Conservation (phyloP, 768 basidiomycete species). For the Hygrocybe coccinea region DNA sequence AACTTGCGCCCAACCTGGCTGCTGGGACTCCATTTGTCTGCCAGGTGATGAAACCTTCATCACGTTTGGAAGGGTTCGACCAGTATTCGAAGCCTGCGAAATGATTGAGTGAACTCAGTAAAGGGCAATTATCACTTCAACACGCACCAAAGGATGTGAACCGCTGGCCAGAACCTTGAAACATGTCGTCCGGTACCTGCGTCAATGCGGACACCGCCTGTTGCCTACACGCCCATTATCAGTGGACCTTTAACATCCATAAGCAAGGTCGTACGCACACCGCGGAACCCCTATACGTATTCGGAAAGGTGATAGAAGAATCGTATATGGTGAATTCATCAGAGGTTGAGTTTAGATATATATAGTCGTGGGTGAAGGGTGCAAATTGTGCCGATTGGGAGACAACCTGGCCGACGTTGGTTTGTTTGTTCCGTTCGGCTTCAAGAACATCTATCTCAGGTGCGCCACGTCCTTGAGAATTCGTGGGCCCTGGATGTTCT, state of each 20-base stretch:
- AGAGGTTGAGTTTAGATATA: constrained; percentile 30
- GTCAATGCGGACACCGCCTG: constrained; percentile 51
- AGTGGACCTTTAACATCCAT: not conserved
- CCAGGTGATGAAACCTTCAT: constrained; percentile 72
- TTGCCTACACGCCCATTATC: constrained; percentile 28
- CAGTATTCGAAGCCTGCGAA: constrained; percentile 69
- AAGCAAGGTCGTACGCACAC: not conserved
- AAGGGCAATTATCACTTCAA: not conserved
- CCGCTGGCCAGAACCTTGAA: constrained; percentile 51
- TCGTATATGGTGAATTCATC: constrained; percentile 34
- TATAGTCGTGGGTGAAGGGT: constrained; percentile 43
- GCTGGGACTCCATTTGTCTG: constrained; percentile 51
- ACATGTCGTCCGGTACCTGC: constrained; percentile 46
- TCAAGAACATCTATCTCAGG: constrained; percentile 85
- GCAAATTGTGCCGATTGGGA: constrained; percentile 79
- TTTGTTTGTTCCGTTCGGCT: constrained; percentile 58
- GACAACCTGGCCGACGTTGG: constrained; percentile 45
- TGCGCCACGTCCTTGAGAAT: constrained; percentile 55
- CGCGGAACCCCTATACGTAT: constrained; percentile 29
- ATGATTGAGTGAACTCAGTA: not conserved
- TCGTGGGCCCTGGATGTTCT: constrained; percentile 71
- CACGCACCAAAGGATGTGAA: constrained; percentile 46
- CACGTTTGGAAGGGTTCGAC: constrained; percentile 50
- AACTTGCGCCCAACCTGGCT: constrained; percentile 47
- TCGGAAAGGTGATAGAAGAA: constrained; percentile 30